Evolutionary conservation across 2,329 filamentous ascomycete genomes (phyloP), one percentile per base, ranked within the genome.

Genomic region (Trichoderma gracile): DNA sequence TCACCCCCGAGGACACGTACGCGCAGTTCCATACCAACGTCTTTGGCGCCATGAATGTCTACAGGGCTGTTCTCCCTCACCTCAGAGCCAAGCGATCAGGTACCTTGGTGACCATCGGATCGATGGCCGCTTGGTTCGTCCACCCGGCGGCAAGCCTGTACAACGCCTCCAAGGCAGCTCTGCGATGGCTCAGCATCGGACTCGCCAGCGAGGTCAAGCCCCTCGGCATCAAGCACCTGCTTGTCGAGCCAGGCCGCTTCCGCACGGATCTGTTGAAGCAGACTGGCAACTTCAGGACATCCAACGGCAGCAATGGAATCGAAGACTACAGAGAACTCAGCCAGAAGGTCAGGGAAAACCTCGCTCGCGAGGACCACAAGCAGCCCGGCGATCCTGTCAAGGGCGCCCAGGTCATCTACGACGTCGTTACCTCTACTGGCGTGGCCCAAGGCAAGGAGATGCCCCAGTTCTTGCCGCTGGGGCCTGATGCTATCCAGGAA

Each of bases 171-270:
- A 64, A 64, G 27, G 62, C 62, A 27, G 62, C 62, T 12, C 46
- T 64, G 1, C 62, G 62, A n/a, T 6, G 33, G 12, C 55, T 64
- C 10, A 60, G 38, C 15, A 21, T 53, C 42, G 62, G 62, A 14
- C 54, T 64, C 3, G 62, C 55, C 6, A 25, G 19, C 8, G 62
- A 60, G 42, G 55, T 60, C 10, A 23, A 33, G 14, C 62, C 21
- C 4, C 45, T 64, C 1, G 62, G 62, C 23, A 64, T 66, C 27
- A 56, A 56, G 12, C 53, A 66, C 30, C 45, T 63, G 45, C 61
- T 66, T 7, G 46, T 66, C 2, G 65, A 66, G 27, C 65, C 65
- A n/a, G 65, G 65, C 10, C 55, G 54, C 1, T 66, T 66, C 53
- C 61, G 65, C 25, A 66, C 65, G 2, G 60, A 53, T 15, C 14